These are phyloP conservation scores for Spathaspora sp. DNA, from an alignment of 1,139 yeast genomes.

Conservation along the genomic window DNA sequence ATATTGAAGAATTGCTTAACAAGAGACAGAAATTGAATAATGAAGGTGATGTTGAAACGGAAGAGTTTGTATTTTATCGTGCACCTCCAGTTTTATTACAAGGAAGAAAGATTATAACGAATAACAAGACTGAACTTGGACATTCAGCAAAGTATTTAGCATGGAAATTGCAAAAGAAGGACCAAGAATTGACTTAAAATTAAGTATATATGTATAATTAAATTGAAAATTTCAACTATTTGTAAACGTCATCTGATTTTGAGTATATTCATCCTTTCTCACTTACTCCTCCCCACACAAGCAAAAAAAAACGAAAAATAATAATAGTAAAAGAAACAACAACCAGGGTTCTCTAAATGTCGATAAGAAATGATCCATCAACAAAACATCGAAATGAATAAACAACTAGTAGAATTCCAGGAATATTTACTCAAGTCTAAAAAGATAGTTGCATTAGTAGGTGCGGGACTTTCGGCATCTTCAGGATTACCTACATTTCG, in stretches of 20 bases:
- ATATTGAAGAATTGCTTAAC: conserved; percentile 20
- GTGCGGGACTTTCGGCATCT: conserved; percentile 79
- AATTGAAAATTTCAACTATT: no score
- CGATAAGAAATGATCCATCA: background rate
- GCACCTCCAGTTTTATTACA: conserved; percentile 67
- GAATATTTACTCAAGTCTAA: conserved; percentile 49
- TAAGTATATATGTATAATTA: conserved; percentile 1
- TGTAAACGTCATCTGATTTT: no score
- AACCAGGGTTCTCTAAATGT: background rate
- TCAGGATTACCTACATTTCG: conserved; percentile 78
- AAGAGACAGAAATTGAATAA: conserved; percentile 21
- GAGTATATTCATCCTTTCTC: no score
- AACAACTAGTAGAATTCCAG: conserved; percentile 51
- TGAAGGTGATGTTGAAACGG: conserved; percentile 18
- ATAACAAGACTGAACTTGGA: conserved; percentile 43
- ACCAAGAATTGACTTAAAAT: background rate
- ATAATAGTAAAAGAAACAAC: background rate
- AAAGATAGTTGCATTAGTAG: conserved; percentile 71
- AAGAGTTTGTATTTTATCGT: conserved; percentile 73
- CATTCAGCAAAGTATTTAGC: conserved; percentile 72
- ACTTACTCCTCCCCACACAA: background rate
- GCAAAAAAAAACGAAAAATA: conserved; percentile 7
- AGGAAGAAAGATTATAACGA: conserved; percentile 48
- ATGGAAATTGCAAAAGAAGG: conserved; percentile 45
- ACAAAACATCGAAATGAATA: conserved; percentile 12